Evolutionary conservation across 176 grass and related monocot genomes (phyloP), one percentile per base, ranked within the genome.

Genomic region (Eremochloa ophiuroides): DNA sequence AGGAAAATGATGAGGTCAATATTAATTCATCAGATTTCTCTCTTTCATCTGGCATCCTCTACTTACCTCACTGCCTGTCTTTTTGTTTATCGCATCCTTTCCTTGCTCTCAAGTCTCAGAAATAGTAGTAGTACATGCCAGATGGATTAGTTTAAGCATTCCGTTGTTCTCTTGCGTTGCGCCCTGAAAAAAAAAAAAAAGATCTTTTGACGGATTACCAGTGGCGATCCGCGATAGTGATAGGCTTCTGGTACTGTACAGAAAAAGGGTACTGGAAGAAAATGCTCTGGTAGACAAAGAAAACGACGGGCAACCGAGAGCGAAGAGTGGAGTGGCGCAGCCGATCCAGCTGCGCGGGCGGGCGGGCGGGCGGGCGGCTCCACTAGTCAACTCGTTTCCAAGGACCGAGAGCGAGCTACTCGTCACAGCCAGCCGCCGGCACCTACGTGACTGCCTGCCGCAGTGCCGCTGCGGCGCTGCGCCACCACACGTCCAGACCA

Each of bases 361-460:
- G 61, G 18, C 18, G n/a, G 4, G n/a, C 59, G 55, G 56, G 23
- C 39, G 0, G 47, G 23, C 15, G 16, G 16, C 15, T 1, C 7
- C n/a, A 29, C 53, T 62, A 23, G 51, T 42, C 50, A 81, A 80
- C 79, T 82, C 79, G 67, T 72, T 82, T 71, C 38, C 67, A 16
- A 11, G 66, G 79, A 81, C 50, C 66, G 3, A 18, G 17, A 27
- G 68, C 41, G 26, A 26, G n/a, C 23, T 25, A 77, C 55, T 61
- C 53, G 74, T 39, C 43, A 48, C 28, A 33, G 61, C 27, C 65
- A 23, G 15, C 22, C 38, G 22, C 66, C 37, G 48, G 17, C 47
- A 50, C 17, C 17, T 46, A 46, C 43, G 43, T 46, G 14, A 16
- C 4, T 47, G 41, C 10, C 0, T 10, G 42, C 13, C 0, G 39